Evolutionary conservation across 805 yeast species (phyloP), one percentile per base, ranked within the genome.

Genomic region (Kodamaea jinghongensis): DNA sequence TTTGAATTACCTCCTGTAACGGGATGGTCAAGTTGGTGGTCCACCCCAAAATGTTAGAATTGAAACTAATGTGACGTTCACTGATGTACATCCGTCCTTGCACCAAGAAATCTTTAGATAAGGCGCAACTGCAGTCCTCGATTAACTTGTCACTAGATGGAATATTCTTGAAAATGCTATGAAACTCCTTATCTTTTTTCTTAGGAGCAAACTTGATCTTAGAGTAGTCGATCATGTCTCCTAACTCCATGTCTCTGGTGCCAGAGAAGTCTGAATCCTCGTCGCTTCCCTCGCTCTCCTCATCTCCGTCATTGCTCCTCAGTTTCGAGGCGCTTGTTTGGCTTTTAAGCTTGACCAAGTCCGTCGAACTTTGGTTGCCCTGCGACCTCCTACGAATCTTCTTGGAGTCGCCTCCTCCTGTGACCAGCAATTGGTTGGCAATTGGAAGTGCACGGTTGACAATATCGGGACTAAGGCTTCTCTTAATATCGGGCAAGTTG

Each of bases 101-200:
- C 7, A 88, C 64, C 23, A 91, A 67, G 35, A 89, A 86, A 47
- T 91, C 98, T 45, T 88, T 71, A 47, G 90, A 83, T 39, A 91
- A 64, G 0, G 97, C 96, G 68, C 98, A 93, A 17, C 87, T 78
- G 52, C 84, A 90, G 51, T 89, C 97, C 53, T 88, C 96, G 26
- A 91, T 58, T 11, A 91, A 64, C 36, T 83, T 67, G 52, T 91
- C 97, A 33, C 78, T 74, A 16, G 65, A 63, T 2, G 90, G 85
- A 2, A 88, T 65, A 6, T 80, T 70, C 41, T 79, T 71, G 67
- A 91, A 93, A 2, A 83, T 50, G 28, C 69, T 73, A 61, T 89
- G 97, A 58, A 88, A 93, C 28, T 86, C 96, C 4, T 71, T 65
- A 53, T 89, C 63, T 15, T 58, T 46, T 36, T 54, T 51, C 28